Percentiles rank a stretch among this genome's conserved stretches.
Evolutionary conservation across 257 asterid genomes (phyloP).

Genomic region (Rhazya stricta): DNA sequence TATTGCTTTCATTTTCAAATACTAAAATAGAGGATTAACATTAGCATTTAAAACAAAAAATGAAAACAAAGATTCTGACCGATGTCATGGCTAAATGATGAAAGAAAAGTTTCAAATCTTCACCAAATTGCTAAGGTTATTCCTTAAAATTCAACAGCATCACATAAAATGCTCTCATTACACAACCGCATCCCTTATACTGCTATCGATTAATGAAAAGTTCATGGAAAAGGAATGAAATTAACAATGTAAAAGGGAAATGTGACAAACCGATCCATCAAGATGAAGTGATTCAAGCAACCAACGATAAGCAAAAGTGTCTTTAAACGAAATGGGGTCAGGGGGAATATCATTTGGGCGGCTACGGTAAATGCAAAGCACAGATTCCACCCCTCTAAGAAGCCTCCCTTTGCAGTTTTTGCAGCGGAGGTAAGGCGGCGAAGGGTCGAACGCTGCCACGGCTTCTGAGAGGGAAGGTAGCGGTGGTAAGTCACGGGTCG

Average conservation of each 20-base stretch:
- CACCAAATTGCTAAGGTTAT: not conserved
- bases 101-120: not conserved
- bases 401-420: constrained; percentile 63
- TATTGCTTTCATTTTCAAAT: not conserved
- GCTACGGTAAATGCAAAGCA: constrained; percentile 69
- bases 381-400: constrained; percentile 63
- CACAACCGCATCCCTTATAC: not conserved
- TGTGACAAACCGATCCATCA: constrained; percentile 77
- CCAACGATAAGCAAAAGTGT: constrained; percentile 63
- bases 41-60: too few relatives aligned
- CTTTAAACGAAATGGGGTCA: constrained; percentile 51
- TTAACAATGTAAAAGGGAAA: constrained; percentile 5
- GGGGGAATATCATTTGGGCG: constrained; percentile 41
- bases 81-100: not conserved
- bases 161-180: not conserved
- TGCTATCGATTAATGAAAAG: not conserved
- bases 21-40: not conserved
- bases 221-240: not conserved
- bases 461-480: constrained; percentile 64
- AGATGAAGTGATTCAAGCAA: constrained; percentile 65
- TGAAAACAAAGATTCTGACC: not conserved
- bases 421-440: constrained; percentile 65
- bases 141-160: not conserved
- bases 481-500: constrained; percentile 50
- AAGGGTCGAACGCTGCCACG: constrained; percentile 51